phyloP scores from a whole-genome alignment of 495 filamentous ascomycete species.

The Aspergillus bertholletiae region DNA sequence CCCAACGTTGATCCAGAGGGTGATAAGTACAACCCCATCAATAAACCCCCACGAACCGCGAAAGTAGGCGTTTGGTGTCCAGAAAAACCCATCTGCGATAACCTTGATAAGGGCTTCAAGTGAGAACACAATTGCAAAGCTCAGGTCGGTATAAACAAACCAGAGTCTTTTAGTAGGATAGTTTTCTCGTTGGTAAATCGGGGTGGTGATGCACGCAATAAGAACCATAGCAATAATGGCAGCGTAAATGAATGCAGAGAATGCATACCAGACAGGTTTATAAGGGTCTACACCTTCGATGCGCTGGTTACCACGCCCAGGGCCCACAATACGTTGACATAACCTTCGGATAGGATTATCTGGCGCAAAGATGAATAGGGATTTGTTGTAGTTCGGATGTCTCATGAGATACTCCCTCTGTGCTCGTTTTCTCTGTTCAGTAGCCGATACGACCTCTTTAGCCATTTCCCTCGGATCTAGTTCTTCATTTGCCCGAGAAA shows the following conservation, averaged over 20 bases:
- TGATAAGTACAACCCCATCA: constrained; percentile 87
- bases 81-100: constrained; percentile 94
- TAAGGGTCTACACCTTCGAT: constrained; percentile 85
- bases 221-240: constrained; percentile 96
- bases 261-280: constrained; percentile 83
- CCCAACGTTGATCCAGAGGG: constrained; percentile 92
- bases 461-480: constrained; percentile 85
- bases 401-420: constrained; percentile 86
- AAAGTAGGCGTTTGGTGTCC: constrained; percentile 96
- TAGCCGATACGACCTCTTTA: constrained; percentile 79
- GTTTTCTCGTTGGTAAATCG: constrained; percentile 85
- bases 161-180: constrained; percentile 77
- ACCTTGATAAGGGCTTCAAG: constrained; percentile 90
- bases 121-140: constrained; percentile 85
- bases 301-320: constrained; percentile 79
- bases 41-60: constrained; percentile 96
- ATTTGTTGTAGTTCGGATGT: constrained; percentile 89
- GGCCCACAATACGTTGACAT: constrained; percentile 89
- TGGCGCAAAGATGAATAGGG: constrained; percentile 82
- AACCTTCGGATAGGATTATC: constrained; percentile 70
- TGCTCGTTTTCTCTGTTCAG: constrained; percentile 74
- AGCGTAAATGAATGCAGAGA: constrained; percentile 90
- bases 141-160: constrained; percentile 90
- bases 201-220: constrained; percentile 90
- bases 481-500: constrained; percentile 68